Base-by-base conservation (phyloP, 495 filamentous ascomycete genomes). In the Gamarada debralockiae region DNA sequence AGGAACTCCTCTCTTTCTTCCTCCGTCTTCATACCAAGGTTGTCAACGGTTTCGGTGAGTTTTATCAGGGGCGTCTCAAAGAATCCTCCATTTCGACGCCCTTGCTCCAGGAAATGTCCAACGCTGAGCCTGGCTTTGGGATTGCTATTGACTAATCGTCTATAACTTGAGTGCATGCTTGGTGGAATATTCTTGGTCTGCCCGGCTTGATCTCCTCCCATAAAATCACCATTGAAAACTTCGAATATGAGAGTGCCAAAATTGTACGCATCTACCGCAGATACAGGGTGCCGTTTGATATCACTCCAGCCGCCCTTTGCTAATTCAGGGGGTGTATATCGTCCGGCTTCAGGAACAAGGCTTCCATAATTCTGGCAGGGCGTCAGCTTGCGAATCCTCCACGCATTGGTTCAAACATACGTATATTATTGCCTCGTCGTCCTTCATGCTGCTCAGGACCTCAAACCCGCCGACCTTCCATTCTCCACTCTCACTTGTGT, bases 401-500 rank as follows among this genome's bases (percentile, higher is more conserved):
- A 1, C 3, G 22, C 6, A 9, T 12, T 29, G 2, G 41, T n/a
- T 21, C n/a, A 29, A n/a, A 72, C 85, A 55, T 60, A 92, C 89
- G 67, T 96, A 95, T 60, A 97, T 91, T 36, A 96, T 75, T 7
- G 89, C 87, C 46, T 96, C 86, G 50, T 97, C 92, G 31, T 97
- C 93, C 64, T 96, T 96, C 69, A 96, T 86, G 18, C 88, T 95
- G 69, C 92, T 97, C 33, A 97, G 66, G 9, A 95, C 78, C 57
- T 98, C 95, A 51, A 97, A 93, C 8, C 93, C 93, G 3, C 87
- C 90, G 2, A 98, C 71, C 66, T 93, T 97, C 93, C 93, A 98
- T 66, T 97, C 93, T 24, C 93, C 93, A 68, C 93, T 96, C 65
- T 97, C 92, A 66, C 89, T 87, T 13, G 84, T 89, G 64, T 86